Conservation (phyloP, 140 eudicot genomes). For the Cichorium intybus region DNA sequence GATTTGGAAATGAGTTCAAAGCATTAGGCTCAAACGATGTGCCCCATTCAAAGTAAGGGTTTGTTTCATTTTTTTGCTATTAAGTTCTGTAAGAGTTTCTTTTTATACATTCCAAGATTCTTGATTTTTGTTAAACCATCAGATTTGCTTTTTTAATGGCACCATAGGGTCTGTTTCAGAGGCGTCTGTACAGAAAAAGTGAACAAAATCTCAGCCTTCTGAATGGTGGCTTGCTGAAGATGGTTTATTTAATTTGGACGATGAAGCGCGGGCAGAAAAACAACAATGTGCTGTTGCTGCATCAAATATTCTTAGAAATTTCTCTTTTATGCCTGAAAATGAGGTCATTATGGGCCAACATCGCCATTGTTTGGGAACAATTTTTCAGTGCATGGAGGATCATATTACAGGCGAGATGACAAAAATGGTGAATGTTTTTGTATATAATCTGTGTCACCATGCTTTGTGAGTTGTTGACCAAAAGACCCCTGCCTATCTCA, state of each 20-base stretch:
- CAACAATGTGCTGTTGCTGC: conserved; percentile 99
- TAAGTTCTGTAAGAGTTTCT: no score
- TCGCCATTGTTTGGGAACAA: conserved; percentile 92
- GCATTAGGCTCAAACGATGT: conserved; percentile 49
- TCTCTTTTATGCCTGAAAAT: conserved; percentile 96
- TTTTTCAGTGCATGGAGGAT: conserved; percentile 93
- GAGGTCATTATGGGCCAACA: conserved; percentile 95
- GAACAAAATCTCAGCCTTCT: conserved; percentile 47
- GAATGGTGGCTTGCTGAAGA: conserved; percentile 98
- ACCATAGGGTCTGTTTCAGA: conserved; percentile 61
- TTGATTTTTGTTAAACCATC: conserved; percentile 3
- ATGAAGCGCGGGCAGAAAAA: conserved; percentile 91
- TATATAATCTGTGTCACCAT: not conserved
- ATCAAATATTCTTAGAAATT: conserved; percentile 89
- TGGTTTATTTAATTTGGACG: conserved; percentile 88
- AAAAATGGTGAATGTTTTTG: no score
- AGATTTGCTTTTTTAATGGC: conserved; percentile 25
- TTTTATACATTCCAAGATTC: conserved; percentile 3
- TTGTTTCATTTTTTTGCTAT: not conserved
- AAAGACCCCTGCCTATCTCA: not conserved
- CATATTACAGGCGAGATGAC: conserved; percentile 58
- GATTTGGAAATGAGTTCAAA: conserved; percentile 86
- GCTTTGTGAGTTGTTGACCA: not conserved
- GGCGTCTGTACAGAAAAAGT: conserved; percentile 54
- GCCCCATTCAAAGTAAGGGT: conserved; percentile 63